These are phyloP conservation scores for Solanum peruvianum DNA, from an alignment of 257 asterid genomes.

Conservation along the genomic window DNA sequence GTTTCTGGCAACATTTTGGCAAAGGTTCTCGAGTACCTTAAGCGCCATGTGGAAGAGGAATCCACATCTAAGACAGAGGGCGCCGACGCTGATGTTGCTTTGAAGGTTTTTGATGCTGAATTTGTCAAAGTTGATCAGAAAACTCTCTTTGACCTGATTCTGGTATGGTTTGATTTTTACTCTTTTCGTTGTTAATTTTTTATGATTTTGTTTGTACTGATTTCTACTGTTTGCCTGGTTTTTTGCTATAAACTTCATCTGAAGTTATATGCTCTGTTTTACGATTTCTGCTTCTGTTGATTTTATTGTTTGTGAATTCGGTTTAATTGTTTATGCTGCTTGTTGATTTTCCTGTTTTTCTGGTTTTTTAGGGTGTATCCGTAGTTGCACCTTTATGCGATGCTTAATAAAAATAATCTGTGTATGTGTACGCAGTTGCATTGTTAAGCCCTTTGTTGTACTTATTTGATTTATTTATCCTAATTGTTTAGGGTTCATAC, in stretches of 20 bases:
- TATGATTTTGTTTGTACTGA: not conserved
- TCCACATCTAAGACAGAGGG: slow-evolving; percentile 17
- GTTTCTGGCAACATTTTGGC: slow-evolving; percentile 45
- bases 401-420: too few relatives aligned
- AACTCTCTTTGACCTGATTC: slow-evolving; percentile 44
- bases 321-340: not conserved
- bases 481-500: too few relatives aligned
- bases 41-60: slow-evolving; percentile 40
- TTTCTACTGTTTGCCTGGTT: not conserved
- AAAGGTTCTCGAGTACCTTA: slow-evolving; percentile 50
- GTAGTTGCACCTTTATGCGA: not conserved
- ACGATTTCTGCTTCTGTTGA: not conserved
- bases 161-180: slow-evolving; percentile 18
- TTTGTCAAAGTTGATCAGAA: slow-evolving; percentile 51
- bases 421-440: too few relatives aligned
- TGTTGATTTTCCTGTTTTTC: not conserved
- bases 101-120: slow-evolving; percentile 30
- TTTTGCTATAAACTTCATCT: not conserved
- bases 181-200: not conserved
- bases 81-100: slow-evolving; percentile 17
- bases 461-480: too few relatives aligned
- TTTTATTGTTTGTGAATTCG: not conserved
- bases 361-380: not conserved
- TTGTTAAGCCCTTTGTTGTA: too few relatives aligned
- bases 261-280: not conserved